Evolutionary conservation across 495 filamentous ascomycete species (phyloP).

Genomic region (Neurospora sublineolata): DNA sequence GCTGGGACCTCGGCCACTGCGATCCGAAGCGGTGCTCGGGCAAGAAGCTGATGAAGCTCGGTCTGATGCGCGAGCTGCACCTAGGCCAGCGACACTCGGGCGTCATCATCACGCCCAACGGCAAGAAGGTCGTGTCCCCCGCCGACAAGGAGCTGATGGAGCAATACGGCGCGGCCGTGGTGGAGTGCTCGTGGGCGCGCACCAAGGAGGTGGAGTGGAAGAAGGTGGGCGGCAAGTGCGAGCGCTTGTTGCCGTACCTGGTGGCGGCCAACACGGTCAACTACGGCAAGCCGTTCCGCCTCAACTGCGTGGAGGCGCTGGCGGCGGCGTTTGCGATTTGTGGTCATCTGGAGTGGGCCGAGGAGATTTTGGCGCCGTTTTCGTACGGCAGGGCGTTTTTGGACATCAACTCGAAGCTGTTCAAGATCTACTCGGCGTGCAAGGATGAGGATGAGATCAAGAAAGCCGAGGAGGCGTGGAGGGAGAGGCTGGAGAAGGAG

Average conservation of each 20-base stretch:
- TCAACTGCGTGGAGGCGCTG: constrained; percentile 93
- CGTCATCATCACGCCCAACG: constrained; percentile 89
- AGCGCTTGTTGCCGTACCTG: constrained; percentile 85
- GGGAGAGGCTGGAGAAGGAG: constrained; percentile 79
- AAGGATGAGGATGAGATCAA: constrained; percentile 79
- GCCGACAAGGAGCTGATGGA: constrained; percentile 72
- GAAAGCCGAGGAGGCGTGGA: constrained; percentile 72
- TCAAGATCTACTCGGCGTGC: constrained; percentile 80
- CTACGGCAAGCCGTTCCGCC: constrained; percentile 85
- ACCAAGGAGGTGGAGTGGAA: constrained; percentile 82
- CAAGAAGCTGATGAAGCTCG: constrained; percentile 81
- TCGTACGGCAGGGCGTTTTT: constrained; percentile 80
- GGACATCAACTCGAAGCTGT: constrained; percentile 69
- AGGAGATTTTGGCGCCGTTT: constrained; percentile 69
- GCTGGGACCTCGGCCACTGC: constrained; percentile 96
- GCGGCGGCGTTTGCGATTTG: constrained; percentile 89
- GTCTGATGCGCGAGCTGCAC: constrained; percentile 85
- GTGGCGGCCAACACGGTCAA: constrained; percentile 96
- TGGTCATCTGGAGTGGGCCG: constrained; percentile 82
- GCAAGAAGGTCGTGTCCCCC: constrained; percentile 69
- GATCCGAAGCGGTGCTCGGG: constrained; percentile 95
- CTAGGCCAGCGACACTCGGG: constrained; percentile 84
- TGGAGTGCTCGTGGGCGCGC: constrained; percentile 94
- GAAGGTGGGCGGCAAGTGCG: constrained; percentile 89
- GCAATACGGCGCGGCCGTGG: constrained; percentile 84